Conservation (phyloP, 2,329 filamentous ascomycete species). For the Trichoderma hamatum region DNA sequence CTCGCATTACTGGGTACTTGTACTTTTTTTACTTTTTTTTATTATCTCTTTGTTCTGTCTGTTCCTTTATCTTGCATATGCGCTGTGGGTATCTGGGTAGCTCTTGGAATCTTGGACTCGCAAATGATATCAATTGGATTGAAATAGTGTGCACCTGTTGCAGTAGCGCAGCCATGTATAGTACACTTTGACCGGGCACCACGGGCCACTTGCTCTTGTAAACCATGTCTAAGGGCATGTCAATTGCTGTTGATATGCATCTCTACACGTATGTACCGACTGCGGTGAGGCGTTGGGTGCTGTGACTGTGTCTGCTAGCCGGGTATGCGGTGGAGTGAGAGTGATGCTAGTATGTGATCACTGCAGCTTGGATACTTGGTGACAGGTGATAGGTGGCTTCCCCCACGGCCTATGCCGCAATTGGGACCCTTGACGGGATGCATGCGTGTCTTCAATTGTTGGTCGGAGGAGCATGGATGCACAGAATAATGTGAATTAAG, state of each 20-base stretch:
- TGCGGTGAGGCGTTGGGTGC: neutral
- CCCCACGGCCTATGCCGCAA: conserved; percentile 1
- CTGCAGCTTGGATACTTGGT: conserved; percentile 7
- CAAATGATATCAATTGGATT: conserved; percentile 19
- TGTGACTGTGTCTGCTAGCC: too few species aligned
- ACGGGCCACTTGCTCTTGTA: neutral
- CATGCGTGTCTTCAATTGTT: neutral
- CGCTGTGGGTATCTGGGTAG: conserved; percentile 22
- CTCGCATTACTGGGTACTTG: conserved; percentile 6
- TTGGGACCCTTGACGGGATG: neutral
- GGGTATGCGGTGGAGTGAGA: neutral
- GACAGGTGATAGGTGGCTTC: neutral
- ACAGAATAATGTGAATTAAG: too few species aligned
- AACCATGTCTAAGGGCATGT: neutral
- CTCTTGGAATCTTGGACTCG: conserved; percentile 17
- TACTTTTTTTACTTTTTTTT: neutral
- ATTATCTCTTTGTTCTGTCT: neutral
- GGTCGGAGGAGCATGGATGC: too few species aligned
- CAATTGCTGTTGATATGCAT: neutral
- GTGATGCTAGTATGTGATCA: neutral
- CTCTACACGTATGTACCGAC: neutral
- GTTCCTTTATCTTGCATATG: conserved; percentile 20
- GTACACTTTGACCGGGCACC: neutral
- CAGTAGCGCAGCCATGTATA: conserved; percentile 10
- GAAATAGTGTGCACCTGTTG: conserved; percentile 10